These are phyloP conservation scores for Phytomonas francai DNA, from an alignment of 208 protist genomes.

Conservation along the genomic window DNA sequence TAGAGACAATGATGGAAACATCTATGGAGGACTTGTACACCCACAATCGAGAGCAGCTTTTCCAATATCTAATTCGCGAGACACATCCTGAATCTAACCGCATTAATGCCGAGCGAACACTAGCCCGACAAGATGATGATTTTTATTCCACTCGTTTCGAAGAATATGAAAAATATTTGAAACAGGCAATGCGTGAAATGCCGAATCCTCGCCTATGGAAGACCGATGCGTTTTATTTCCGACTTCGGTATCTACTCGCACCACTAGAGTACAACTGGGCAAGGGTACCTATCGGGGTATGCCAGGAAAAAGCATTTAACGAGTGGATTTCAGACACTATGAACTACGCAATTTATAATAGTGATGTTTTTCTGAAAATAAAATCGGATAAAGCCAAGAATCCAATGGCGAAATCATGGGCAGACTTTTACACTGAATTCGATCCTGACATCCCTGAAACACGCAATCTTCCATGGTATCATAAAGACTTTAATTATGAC, in stretches of 20 bases:
- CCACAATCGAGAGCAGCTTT: conserved; percentile 79
- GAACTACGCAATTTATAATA: conserved; percentile 82
- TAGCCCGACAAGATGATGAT: conserved; percentile 83
- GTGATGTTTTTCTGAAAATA: conserved; percentile 40
- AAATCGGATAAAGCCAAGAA: conserved; percentile 70
- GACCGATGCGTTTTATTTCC: conserved; percentile 88
- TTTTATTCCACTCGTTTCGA: conserved; percentile 87
- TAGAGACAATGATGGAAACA: conserved; percentile 83
- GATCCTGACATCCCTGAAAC: conserved; percentile 83
- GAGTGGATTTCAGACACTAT: conserved; percentile 81
- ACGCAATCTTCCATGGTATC: conserved; percentile 81
- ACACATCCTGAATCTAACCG: conserved; percentile 82
- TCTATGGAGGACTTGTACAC: conserved; percentile 89
- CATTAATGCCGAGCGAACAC: conserved; percentile 73
- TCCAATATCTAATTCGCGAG: conserved; percentile 85
- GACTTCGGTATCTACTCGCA: conserved; percentile 73
- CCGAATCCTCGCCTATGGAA: conserved; percentile 86
- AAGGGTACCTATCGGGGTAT: conserved; percentile 61
- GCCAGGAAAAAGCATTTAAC: conserved; percentile 76
- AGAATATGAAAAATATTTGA: conserved; percentile 82
- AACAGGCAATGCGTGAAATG: conserved; percentile 87
- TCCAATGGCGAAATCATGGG: conserved; percentile 82
- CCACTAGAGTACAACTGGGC: conserved; percentile 89
- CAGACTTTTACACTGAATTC: conserved; percentile 79
- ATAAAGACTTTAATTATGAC: conserved; percentile 86